Conservation (phyloP, 441 rosid genomes). For the Viola pubescens region DNA sequence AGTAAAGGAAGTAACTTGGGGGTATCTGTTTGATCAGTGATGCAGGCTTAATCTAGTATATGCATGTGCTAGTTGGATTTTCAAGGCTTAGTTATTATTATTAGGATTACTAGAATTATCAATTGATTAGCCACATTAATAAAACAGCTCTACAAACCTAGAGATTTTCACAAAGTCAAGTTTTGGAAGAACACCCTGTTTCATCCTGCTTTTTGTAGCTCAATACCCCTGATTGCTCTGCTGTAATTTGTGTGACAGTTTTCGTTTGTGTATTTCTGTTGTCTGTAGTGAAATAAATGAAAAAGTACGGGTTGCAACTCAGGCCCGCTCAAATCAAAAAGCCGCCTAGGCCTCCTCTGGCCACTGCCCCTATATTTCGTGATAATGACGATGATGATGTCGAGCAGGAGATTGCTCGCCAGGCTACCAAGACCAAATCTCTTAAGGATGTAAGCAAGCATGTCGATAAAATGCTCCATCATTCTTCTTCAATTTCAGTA, state of each 20-base stretch:
- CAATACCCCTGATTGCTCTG: too few relatives aligned
- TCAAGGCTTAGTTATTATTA: too few relatives aligned
- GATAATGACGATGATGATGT: conserved; percentile 55
- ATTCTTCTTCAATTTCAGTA: neutral
- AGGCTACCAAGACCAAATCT: conserved; percentile 70
- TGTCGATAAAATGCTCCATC: neutral
- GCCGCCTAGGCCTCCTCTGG: conserved; percentile 45
- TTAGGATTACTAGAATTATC: neutral
- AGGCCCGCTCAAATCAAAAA: conserved; percentile 55
- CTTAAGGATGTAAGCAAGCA: conserved; percentile 48
- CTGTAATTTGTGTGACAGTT: neutral
- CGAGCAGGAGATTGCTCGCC: conserved; percentile 71
- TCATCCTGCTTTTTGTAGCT: too few relatives aligned
- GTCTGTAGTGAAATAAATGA: conserved; percentile 32
- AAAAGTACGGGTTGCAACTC: conserved; percentile 77
- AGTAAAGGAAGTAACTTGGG: too few relatives aligned
- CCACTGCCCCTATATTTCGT: conserved; percentile 36
- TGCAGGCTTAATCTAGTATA: too few relatives aligned
- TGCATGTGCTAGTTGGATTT: too few relatives aligned
- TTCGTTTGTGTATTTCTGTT: neutral
- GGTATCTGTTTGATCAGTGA: too few relatives aligned
- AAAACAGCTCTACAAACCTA: neutral
- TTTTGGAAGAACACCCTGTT: neutral
- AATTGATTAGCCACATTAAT: neutral
- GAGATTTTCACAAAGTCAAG: neutral